Evolutionary conservation across 768 basidiomycete genomes (phyloP).

Genomic region (Psilocybe tampanensis): DNA sequence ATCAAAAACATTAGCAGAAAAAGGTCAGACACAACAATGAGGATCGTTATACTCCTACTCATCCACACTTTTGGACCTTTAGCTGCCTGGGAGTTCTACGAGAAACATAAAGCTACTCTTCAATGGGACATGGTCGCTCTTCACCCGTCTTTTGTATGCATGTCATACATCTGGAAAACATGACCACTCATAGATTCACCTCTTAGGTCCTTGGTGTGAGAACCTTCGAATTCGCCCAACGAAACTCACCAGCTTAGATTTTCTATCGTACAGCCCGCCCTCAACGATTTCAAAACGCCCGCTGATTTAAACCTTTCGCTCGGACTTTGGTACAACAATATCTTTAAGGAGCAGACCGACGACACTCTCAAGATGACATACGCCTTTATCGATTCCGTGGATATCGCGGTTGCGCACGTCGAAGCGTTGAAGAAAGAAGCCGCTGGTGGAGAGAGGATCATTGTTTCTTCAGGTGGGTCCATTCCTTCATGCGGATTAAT

Average conservation of each 20-base stretch:
- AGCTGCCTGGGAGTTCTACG: conserved; percentile 47
- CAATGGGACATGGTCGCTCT: conserved; percentile 54
- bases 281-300: conserved; percentile 6
- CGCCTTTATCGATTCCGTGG: conserved; percentile 50
- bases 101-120: conserved; percentile 43
- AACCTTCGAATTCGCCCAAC: neutral
- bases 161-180: neutral
- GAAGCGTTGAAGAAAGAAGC: conserved; percentile 48
- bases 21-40: conserved; percentile 33
- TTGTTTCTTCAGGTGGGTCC: conserved; percentile 29
- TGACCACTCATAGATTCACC: neutral
- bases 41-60: neutral
- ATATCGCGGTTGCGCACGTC: conserved; percentile 56
- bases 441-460: conserved; percentile 58
- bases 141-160: conserved; percentile 45
- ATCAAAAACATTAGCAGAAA: conserved; percentile 69
- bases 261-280: neutral
- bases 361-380: conserved; percentile 6
- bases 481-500: too few species aligned
- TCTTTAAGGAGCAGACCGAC: conserved; percentile 30
- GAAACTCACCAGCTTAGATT: neutral
- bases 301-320: conserved; percentile 6
- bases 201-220: conserved; percentile 9
- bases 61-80: too few species aligned
- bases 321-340: neutral